phyloP scores from a whole-genome alignment of 2,329 filamentous ascomycete genomes.

The Neofusicoccum kwambonambiense region DNA sequence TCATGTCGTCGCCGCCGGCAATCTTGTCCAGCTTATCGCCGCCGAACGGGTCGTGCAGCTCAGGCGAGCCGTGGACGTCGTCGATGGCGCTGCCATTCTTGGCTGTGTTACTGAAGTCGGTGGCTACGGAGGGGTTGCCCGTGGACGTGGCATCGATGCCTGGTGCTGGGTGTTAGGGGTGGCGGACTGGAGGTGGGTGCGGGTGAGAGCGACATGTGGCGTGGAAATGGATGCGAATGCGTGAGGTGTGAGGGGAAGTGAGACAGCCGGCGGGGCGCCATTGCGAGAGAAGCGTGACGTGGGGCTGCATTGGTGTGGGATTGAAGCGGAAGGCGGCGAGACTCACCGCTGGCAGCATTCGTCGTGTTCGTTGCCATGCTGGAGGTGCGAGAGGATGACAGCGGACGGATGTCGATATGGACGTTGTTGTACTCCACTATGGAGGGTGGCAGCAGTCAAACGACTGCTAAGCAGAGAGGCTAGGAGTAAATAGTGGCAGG shows the following conservation, averaged over 20 bases:
- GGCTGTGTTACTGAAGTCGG: background rate
- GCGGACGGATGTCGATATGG: slow-evolving; percentile 16
- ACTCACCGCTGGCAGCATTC: slow-evolving; percentile 6
- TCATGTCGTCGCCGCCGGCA: slow-evolving; percentile 26
- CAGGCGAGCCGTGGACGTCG: slow-evolving; percentile 26
- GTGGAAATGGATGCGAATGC: background rate
- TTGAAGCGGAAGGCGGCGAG: background rate
- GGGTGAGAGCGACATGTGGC: background rate
- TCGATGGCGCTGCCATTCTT: background rate
- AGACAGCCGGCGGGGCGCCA: background rate
- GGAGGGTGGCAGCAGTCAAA: background rate
- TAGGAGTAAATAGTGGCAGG: background rate
- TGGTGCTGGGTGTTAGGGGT: background rate
- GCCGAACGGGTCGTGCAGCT: slow-evolving; percentile 27
- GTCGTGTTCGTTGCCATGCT: slow-evolving; percentile 15
- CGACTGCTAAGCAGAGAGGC: slow-evolving; percentile 3
- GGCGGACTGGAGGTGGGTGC: background rate
- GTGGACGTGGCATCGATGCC: slow-evolving; percentile 24
- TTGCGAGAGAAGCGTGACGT: background rate
- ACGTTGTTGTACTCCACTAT: slow-evolving; percentile 19
- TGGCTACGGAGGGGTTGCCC: slow-evolving; percentile 21
- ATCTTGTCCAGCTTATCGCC: slow-evolving; percentile 26
- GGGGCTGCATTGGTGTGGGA: background rate
- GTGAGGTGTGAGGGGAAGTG: background rate
- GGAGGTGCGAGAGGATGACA: slow-evolving; percentile 1